Percentiles rank a stretch among this genome's conserved stretches.
Evolutionary conservation across 345 rosid genomes (phyloP).

Genomic region (Eucalyptus tenuipes): DNA sequence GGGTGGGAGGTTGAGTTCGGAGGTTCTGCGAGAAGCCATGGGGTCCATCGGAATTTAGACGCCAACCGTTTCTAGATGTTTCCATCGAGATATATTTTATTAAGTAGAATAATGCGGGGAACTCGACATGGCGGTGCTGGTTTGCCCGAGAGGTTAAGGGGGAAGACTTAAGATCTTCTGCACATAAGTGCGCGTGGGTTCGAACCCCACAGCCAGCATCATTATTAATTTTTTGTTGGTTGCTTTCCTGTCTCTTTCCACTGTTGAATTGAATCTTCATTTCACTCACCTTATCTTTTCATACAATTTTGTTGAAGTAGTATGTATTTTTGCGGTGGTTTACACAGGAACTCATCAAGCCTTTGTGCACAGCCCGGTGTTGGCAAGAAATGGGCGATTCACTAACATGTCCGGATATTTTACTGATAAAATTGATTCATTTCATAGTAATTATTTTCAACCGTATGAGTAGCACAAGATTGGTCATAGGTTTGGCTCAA

Average conservation of each 20-base stretch:
- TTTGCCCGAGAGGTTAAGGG: conserved; percentile 97
- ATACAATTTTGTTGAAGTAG: background rate
- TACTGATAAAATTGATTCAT: too few species aligned
- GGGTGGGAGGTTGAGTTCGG: background rate
- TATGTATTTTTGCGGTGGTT: background rate
- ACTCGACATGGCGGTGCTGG: background rate
- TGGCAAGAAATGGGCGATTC: background rate
- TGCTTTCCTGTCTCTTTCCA: background rate
- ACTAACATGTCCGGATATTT: background rate
- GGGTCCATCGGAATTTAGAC: background rate
- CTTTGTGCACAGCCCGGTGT: background rate
- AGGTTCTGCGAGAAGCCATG: background rate
- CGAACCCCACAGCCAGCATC: conserved; percentile 90
- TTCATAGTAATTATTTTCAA: background rate
- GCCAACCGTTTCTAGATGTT: background rate
- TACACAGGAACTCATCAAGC: too few species aligned
- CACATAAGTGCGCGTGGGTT: conserved; percentile 92
- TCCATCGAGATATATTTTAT: rapidly evolving
- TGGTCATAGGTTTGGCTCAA: background rate
- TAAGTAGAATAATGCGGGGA: background rate
- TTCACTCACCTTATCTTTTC: background rate
- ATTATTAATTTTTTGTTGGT: background rate
- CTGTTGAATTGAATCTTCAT: background rate
- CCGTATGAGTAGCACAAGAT: background rate
- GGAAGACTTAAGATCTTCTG: conserved; percentile 93